These are phyloP conservation scores for Claviceps sp. DNA, from an alignment of 2,329 filamentous ascomycete genomes.

Conservation along the genomic window DNA sequence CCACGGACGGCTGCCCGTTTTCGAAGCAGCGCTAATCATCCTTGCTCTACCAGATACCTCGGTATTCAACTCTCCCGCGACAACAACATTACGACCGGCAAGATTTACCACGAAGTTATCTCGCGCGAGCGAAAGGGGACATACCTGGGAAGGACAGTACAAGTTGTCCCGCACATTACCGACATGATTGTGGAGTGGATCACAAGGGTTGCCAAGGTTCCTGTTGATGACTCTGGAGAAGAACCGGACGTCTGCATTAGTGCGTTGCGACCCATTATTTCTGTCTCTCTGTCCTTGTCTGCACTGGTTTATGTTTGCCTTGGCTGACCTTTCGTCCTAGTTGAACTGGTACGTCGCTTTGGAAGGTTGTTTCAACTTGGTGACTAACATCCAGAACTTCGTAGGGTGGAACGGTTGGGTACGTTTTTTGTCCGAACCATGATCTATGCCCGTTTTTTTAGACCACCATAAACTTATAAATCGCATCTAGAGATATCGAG, in stretches of 20 bases:
- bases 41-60: conserved; percentile 41
- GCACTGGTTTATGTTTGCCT: background rate
- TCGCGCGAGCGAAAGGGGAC: conserved; percentile 38
- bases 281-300: background rate
- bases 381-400: background rate
- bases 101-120: conserved; percentile 57
- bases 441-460: no score
- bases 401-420: conserved; percentile 45
- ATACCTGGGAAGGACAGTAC: conserved; percentile 81
- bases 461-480: background rate
- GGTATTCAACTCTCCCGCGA: conserved; percentile 69
- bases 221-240: conserved; percentile 71
- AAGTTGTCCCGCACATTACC: conserved; percentile 86
- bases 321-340: conserved; percentile 13
- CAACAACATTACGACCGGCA: conserved; percentile 95
- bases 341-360: conserved; percentile 20
- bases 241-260: conserved; percentile 88
- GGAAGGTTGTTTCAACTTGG: background rate
- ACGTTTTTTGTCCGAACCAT: background rate
- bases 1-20: background rate
- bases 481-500: conserved; percentile 51
- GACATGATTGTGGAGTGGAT: conserved; percentile 91
- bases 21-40: background rate
- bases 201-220: conserved; percentile 67
- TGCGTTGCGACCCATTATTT: conserved; percentile 25